Evolutionary conservation across 257 asterid genomes (phyloP).

Genomic region (Verbascum thapsus): DNA sequence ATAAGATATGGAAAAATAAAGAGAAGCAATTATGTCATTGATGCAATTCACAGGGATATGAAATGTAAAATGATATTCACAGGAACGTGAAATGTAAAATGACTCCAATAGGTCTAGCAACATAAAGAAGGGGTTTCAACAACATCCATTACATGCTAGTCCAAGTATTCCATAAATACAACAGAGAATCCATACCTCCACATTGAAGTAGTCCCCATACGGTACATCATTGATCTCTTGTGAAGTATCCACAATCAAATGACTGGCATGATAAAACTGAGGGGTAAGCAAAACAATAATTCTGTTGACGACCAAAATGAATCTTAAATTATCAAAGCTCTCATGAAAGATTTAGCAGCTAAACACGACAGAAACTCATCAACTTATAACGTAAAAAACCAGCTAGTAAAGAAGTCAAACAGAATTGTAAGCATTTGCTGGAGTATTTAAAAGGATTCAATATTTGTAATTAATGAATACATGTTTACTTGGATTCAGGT

Average conservation of each 20-base stretch:
- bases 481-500: not conserved
- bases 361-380: not conserved
- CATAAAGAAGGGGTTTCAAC: constrained; percentile 14
- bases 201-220: constrained; percentile 88
- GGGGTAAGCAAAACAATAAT: constrained; percentile 30
- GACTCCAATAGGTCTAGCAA: constrained; percentile 15
- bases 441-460: not conserved
- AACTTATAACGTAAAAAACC: no score
- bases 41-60: not conserved
- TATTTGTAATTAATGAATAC: not conserved
- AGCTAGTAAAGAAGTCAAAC: not conserved
- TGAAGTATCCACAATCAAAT: constrained; percentile 75
- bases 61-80: no score
- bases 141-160: constrained; percentile 16
- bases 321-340: constrained; percentile 20
- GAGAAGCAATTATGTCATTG: not conserved
- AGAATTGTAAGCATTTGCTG: not conserved
- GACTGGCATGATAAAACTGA: constrained; percentile 52
- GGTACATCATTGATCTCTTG: constrained; percentile 89
- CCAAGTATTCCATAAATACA: constrained; percentile 15
- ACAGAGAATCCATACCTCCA: constrained; percentile 64
- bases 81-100: not conserved
- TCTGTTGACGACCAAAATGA: constrained; percentile 15
- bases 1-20: not conserved
- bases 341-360: constrained; percentile 15